These are phyloP conservation scores for Euptelea pleiosperma DNA, from an alignment of 164 flowering plant genomes.

Conservation along the genomic window DNA sequence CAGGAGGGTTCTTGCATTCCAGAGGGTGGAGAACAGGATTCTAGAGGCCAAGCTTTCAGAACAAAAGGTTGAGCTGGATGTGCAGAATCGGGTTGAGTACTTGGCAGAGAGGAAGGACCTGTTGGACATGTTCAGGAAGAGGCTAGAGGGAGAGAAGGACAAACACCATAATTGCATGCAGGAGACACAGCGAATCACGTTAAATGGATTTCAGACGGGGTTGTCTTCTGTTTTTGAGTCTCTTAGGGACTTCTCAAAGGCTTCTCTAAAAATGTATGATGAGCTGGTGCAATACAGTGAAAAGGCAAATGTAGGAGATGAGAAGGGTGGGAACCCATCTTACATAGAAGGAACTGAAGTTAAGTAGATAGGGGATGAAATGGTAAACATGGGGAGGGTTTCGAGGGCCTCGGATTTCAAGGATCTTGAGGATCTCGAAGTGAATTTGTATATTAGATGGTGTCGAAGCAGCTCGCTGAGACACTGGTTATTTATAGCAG, in stretches of 20 bases:
- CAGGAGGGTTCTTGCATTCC: conserved; percentile 46
- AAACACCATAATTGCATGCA: conserved; percentile 67
- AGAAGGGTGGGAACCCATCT: conserved; percentile 31
- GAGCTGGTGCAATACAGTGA: conserved; percentile 47
- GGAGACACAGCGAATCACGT: conserved; percentile 66
- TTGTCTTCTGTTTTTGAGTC: conserved; percentile 63
- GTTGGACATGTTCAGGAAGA: conserved; percentile 46
- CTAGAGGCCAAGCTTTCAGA: conserved; percentile 52
- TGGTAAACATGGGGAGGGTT: neutral
- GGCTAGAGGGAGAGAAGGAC: conserved; percentile 59
- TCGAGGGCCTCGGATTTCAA: neutral
- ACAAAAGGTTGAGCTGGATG: conserved; percentile 36
- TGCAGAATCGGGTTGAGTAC: conserved; percentile 33
- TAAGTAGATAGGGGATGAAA: conserved; percentile 18
- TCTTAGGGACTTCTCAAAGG: conserved; percentile 62
- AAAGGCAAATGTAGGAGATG: conserved; percentile 26
- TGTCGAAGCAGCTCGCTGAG: conserved; percentile 84
- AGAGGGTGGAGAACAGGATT: conserved; percentile 46
- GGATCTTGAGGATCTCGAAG: neutral
- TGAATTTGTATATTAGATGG: conserved; percentile 33
- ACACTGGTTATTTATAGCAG: conserved; percentile 14
- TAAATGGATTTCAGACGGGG: conserved; percentile 75
- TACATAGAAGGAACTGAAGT: conserved; percentile 31
- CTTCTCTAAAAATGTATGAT: conserved; percentile 59
- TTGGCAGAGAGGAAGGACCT: conserved; percentile 56